Base-by-base conservation (phyloP, 108 stramenopile species). In the Pseudonitzschia delicatissima region DNA sequence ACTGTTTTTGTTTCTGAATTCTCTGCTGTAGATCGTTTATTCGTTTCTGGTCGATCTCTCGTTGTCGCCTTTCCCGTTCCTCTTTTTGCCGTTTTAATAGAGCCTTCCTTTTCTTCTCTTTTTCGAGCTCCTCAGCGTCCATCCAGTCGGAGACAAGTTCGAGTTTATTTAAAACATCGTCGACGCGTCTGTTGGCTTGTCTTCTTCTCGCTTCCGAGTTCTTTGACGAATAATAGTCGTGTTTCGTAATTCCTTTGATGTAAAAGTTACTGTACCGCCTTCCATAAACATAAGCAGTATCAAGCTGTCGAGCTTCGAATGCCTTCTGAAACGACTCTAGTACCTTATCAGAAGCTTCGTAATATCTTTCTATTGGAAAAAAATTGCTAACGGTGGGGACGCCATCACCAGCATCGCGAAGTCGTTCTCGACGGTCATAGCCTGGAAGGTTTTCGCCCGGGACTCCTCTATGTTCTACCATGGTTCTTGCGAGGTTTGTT, bases 241-340 rank as follows among this genome's bases (percentile, higher is more conserved):
- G 92, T 29, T 73, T 71, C 20, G 86, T 82, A 17, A 93, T 72
- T 26, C 75, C 79, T 1, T 85, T 74, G 2, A 87, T 72, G 13
- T 80, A 84, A 70, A 93, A 93, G 11, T 50, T 73, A 48, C 83
- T 85, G 67, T 87, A 93, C 42, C 92, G 72, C 53, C 81, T 74
- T 13, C 92, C 92, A 63, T 81, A 87, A 13, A 93, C 84, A 50
- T 81, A 93, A 0, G 92, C 89, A 64, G 82, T 82, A 44, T 93
- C 92, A 27, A 91, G 60, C 20, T 78, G 71, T 5, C 64, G 64
- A 15, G 53, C 29, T 17, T 68, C 62, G 48, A 71, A 74, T 25
- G 78, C 77, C 13, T 31, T 23, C 44, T 82, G 34, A 66, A 80
- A 82, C 0, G 75, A 50, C 33, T 67, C 31, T 1, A 69, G 66